Evolutionary conservation across 2,329 filamentous ascomycete genomes (phyloP).

Genomic region (Clarireedia hainanense): DNA sequence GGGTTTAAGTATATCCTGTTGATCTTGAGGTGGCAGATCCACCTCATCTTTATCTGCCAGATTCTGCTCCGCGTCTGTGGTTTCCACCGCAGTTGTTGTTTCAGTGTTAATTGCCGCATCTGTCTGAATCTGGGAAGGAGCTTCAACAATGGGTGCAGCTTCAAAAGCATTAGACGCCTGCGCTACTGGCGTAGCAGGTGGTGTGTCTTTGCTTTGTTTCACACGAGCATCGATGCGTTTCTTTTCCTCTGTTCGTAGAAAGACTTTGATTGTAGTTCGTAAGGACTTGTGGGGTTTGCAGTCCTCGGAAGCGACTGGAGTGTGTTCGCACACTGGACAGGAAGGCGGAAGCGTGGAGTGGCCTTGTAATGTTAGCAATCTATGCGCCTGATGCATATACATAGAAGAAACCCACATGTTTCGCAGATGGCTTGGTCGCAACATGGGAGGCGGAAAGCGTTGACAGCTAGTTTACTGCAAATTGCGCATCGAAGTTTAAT

Average conservation of each 20-base stretch:
- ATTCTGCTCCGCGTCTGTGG: slow-evolving; percentile 9
- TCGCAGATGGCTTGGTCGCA: slow-evolving; percentile 95
- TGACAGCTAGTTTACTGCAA: slow-evolving; percentile 83
- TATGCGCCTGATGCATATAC: neutral
- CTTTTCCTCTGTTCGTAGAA: slow-evolving; percentile 84
- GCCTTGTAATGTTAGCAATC: slow-evolving; percentile 34
- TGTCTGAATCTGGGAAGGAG: no score
- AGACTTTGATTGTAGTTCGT: slow-evolving; percentile 87
- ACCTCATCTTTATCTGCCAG: slow-evolving; percentile 7
- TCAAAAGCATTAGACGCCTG: slow-evolving; percentile 17
- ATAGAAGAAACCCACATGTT: slow-evolving; percentile 50
- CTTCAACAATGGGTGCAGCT: slow-evolving; percentile 2
- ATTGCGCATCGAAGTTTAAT: slow-evolving; percentile 92
- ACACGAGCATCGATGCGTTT: slow-evolving; percentile 62
- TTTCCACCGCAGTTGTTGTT: slow-evolving; percentile 7
- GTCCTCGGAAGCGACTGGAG: slow-evolving; percentile 74
- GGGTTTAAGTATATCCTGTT: slow-evolving; percentile 31
- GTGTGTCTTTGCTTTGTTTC: slow-evolving; percentile 32
- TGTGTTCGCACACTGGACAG: slow-evolving; percentile 91
- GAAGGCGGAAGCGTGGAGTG: slow-evolving; percentile 68
- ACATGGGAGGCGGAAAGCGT: slow-evolving; percentile 85
- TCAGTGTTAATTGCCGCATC: slow-evolving; percentile 9
- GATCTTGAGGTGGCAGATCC: slow-evolving; percentile 17
- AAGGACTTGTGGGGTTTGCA: slow-evolving; percentile 85
- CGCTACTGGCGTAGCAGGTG: slow-evolving; percentile 27